A percentile compares a stretch with the other conserved stretches of the same genome.
phyloP scores from a whole-genome alignment of 768 basidiomycete genomes.

The Mycena venus region DNA sequence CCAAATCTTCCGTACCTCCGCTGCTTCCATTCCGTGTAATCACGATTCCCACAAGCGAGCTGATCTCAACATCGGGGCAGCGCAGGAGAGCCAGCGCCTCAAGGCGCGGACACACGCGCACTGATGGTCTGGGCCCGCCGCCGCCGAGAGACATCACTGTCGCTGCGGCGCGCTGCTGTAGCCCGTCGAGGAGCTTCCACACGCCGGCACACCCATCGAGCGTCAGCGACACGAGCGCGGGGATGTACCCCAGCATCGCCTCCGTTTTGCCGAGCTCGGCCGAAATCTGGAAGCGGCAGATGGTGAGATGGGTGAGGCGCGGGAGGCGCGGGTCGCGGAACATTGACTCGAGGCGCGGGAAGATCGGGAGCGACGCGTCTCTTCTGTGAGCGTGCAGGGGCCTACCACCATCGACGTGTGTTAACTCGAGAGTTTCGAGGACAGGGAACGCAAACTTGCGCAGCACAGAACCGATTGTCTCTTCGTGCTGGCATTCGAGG shows the following conservation, averaged over 20 bases:
- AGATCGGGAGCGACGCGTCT: conserved; percentile 42
- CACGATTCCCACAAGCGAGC: conserved; percentile 52
- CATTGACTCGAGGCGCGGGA: conserved; percentile 65
- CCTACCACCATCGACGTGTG: conserved; percentile 48
- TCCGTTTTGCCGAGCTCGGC: conserved; percentile 50
- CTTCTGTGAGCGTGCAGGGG: no score
- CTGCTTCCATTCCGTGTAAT: conserved; percentile 45
- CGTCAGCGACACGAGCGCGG: conserved; percentile 60
- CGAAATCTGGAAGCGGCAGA: conserved; percentile 61
- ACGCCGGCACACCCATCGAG: conserved; percentile 62
- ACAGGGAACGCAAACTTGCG: conserved; percentile 60
- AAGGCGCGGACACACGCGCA: conserved; percentile 64
- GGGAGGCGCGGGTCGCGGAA: conserved; percentile 70
- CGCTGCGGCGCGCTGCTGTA: conserved; percentile 48
- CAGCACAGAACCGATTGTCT: conserved; percentile 52
- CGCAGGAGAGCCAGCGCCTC: conserved; percentile 66
- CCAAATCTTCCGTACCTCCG: conserved; percentile 26
- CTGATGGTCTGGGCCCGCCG: no score
- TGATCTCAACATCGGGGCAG: conserved; percentile 59
- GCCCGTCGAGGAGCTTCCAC: conserved; percentile 52
- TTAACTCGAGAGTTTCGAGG: conserved; percentile 60
- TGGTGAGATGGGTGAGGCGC: conserved; percentile 62
- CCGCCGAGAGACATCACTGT: conserved; percentile 20
- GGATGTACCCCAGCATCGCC: conserved; percentile 66
- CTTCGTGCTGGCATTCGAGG: conserved; percentile 57